A percentile compares a stretch with the other conserved stretches of the same genome.
Evolutionary conservation across 2,329 filamentous ascomycete genomes (phyloP).

Genomic region (Neocucurbitaria cava): DNA sequence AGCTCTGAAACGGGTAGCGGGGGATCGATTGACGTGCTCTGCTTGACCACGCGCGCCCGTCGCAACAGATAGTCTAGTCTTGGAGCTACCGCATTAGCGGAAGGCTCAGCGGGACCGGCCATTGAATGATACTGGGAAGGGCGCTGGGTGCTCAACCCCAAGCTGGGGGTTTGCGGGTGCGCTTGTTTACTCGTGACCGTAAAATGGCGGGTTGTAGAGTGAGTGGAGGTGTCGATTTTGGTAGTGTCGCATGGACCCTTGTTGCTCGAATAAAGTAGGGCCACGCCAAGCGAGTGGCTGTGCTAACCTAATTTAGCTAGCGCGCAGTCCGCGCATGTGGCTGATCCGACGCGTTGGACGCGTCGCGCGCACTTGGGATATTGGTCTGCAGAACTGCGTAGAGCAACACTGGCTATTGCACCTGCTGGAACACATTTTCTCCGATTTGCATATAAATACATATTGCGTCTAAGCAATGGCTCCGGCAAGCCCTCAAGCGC

Average conservation of each 20-base stretch:
- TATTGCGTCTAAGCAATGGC: constrained; percentile 26
- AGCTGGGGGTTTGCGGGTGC: neutral
- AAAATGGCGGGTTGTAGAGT: neutral
- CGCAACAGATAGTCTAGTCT: constrained; percentile 51
- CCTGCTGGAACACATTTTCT: neutral
- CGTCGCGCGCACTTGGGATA: constrained; percentile 14
- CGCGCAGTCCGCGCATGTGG: constrained; percentile 14
- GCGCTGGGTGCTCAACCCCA: constrained; percentile 9
- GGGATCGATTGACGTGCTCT: constrained; percentile 52
- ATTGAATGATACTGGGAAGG: constrained; percentile 22
- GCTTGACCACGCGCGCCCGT: constrained; percentile 51
- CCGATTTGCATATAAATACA: neutral
- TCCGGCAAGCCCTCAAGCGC: constrained; percentile 13
- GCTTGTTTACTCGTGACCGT: neutral
- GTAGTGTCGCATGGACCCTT: constrained; percentile 10
- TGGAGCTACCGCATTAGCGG: constrained; percentile 34
- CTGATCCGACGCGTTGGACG: constrained; percentile 17
- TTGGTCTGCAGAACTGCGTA: neutral
- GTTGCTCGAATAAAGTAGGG: constrained; percentile 17
- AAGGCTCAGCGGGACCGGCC: constrained; percentile 32
- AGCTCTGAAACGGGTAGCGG: constrained; percentile 53
- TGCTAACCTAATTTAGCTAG: too few relatives aligned
- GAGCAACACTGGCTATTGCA: neutral
- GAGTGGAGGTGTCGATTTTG: constrained; percentile 7
- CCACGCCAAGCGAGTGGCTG: constrained; percentile 12